Percentiles rank a stretch among this genome's conserved stretches.
phyloP scores from a whole-genome alignment of 2,329 filamentous ascomycete genomes.

The Aspergillus vadensis region DNA sequence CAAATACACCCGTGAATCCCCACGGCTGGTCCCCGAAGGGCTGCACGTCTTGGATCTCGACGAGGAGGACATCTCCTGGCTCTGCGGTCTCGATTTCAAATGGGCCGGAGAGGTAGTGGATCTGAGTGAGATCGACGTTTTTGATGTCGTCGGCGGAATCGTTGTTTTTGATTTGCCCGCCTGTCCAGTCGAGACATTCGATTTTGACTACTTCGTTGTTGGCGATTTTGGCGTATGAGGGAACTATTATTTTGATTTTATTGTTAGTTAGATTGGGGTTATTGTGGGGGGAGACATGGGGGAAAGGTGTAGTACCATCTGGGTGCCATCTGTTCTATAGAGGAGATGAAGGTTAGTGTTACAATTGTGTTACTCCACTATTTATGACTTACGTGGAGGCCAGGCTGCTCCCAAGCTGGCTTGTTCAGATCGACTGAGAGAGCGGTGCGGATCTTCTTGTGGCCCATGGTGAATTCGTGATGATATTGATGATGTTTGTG shows the following conservation, averaged over 20 bases:
- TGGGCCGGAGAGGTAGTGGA: slow-evolving; percentile 87
- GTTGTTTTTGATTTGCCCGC: slow-evolving; percentile 83
- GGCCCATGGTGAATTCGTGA: slow-evolving; percentile 35
- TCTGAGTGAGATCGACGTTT: slow-evolving; percentile 77
- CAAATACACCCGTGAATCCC: slow-evolving; percentile 87
- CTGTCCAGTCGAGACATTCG: slow-evolving; percentile 80
- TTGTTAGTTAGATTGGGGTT: not conserved
- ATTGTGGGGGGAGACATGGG: no score
- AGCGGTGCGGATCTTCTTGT: slow-evolving; percentile 64
- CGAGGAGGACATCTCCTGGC: slow-evolving; percentile 79
- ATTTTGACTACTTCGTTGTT: slow-evolving; percentile 90
- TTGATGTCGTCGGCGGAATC: slow-evolving; percentile 87
- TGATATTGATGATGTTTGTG: not conserved
- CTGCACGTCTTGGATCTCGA: slow-evolving; percentile 93
- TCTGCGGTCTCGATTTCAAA: slow-evolving; percentile 84
- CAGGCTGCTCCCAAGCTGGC: slow-evolving; percentile 68
- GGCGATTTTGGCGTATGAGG: slow-evolving; percentile 70
- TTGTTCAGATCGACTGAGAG: slow-evolving; percentile 73
- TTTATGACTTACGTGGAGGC: slow-evolving; percentile 64
- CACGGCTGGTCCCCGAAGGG: slow-evolving; percentile 82
- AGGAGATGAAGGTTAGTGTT: slow-evolving; percentile 11
- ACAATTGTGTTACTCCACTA: not conserved
- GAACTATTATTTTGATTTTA: slow-evolving; percentile 60
- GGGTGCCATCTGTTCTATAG: slow-evolving; percentile 87
- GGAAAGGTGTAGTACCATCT: slow-evolving; percentile 75